Conservation (phyloP, 371 early-diverging fungal genomes). For the Rhizopus delemar region DNA sequence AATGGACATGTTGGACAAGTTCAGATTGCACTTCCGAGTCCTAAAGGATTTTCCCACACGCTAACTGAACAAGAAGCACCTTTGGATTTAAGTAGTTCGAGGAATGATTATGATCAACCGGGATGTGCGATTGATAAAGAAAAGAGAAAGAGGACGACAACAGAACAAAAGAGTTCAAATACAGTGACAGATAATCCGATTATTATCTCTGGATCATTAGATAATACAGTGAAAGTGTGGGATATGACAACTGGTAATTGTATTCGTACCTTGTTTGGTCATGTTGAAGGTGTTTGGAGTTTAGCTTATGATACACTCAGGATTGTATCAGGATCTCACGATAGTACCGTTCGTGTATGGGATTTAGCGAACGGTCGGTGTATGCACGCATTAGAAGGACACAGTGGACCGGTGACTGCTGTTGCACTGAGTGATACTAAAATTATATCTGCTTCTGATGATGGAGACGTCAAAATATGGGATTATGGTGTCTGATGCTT, state of each 20-base stretch:
- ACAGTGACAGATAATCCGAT: slow-evolving; percentile 42
- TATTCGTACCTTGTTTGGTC: slow-evolving; percentile 84
- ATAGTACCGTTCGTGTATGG: slow-evolving; percentile 91
- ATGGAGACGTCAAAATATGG: slow-evolving; percentile 81
- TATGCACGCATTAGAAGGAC: slow-evolving; percentile 74
- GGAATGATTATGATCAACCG: background rate
- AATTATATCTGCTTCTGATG: slow-evolving; percentile 83
- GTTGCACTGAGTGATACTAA: slow-evolving; percentile 85
- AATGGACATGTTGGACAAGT: slow-evolving; percentile 84
- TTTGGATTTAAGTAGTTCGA: background rate
- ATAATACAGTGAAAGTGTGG: slow-evolving; percentile 91
- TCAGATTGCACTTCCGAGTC: slow-evolving; percentile 59
- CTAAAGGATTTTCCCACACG: slow-evolving; percentile 47
- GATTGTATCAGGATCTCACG: slow-evolving; percentile 89
- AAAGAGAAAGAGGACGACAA: background rate
- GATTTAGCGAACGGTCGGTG: slow-evolving; percentile 84
- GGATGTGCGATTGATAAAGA: background rate
- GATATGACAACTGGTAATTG: slow-evolving; percentile 78
- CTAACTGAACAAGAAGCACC: slow-evolving; percentile 9
- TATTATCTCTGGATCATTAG: slow-evolving; percentile 84
- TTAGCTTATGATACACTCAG: slow-evolving; percentile 87
- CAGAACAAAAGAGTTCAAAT: background rate
- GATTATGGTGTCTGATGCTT: slow-evolving; percentile 56
- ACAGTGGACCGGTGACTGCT: slow-evolving; percentile 72
- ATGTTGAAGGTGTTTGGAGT: slow-evolving; percentile 91